Base-by-base conservation (phyloP, 306 rosid species). In the Sindora glabra region DNA sequence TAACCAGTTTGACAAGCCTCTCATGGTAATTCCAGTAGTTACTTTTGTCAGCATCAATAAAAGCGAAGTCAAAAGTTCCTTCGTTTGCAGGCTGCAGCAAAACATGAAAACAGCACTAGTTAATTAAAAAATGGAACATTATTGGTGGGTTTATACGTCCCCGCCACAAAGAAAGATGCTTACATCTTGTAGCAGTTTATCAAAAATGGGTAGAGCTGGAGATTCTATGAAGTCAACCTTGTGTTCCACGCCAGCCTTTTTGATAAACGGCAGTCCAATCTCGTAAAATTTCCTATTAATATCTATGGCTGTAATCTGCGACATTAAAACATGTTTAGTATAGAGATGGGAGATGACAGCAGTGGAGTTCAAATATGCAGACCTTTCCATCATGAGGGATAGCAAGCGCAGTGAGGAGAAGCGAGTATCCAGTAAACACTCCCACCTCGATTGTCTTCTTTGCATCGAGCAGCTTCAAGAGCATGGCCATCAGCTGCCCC, bases 381-480 rank as follows among this genome's bases (percentile, higher is more conserved):
- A 21, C 62, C 62, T 69, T 58, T 44, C 76, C 80, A 53, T 69
- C 65, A 6, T 64, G 23, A 17, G 75, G 72, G 16, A 69, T 37
- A 16, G 76, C 14, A 53, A 75, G 80, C 22, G 72, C 80, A 10
- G 76, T 64, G 46, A 69, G 76, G 53, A 75, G 80, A 38, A 69
- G 72, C 42, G 75, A 69, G 54, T 75, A 75, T 42, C 80, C 80
- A 0, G 80, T 54, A 59, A 75, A 75, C 5, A 69, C 76, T 12
- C 80, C 80, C 29, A 69, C 30, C 56, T 69, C 76, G 30, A 75
- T 75, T 0, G 76, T 75, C 48, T 56, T 75, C 38, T 44, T 75
- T 6, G 72, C 72, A 59, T 58, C 27, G 2, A 75, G 34, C 2
- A 75, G 16, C 23, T 47, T 52, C 68, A 75, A 64, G 33, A 75